Base-by-base conservation (phyloP, 768 basidiomycete genomes). In the Mycena latifolia region DNA sequence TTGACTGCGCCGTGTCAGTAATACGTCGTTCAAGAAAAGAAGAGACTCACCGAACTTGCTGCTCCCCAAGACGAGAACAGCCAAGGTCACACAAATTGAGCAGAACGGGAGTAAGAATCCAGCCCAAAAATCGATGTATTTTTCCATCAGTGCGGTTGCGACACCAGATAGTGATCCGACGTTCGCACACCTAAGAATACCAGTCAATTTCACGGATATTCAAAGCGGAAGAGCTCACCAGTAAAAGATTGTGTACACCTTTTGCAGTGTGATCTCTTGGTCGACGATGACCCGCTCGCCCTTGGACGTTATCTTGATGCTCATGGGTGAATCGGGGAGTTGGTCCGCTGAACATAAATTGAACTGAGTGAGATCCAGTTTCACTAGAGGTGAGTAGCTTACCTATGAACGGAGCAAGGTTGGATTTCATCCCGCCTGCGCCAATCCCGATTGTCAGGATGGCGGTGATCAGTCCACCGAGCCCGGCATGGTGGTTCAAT, bases 331-430 rank as follows among this genome's bases (percentile, higher is more conserved):
- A 1, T 63, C 39, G 6, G 55, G 14, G 25, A 55, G 56, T 35
- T 66, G 65, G 31, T 65, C 64, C 8, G 57, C 64, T 65, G 22
- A 4, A 20, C 8, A 29, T 28, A 27, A 2, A 35, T 18, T n/a
- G n/a, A n/a, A 20, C 5, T 9, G n/a, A 25, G 10, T 9, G n/a
- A 5, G 2, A 22, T n/a, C 20, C n/a, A n/a, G n/a, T n/a, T n/a
- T n/a, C n/a, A n/a, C n/a, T n/a, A n/a, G n/a, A n/a, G n/a, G n/a
- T n/a, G 15, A n/a, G 12, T 1, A 20, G 27, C 65, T 22, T 4
- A 66, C 65, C 65, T 2, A 66, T 66, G 22, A 66, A 66, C 14
- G 65, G 65, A 10, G 65, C 25, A 12, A 66, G 39, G 20, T 66
- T 66, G 37, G 65, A 61, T 47, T 55, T 66, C 59, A 66, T 55